Conservation (phyloP, 805 yeast genomes). For the Monosporozyma yasuniensis region DNA sequence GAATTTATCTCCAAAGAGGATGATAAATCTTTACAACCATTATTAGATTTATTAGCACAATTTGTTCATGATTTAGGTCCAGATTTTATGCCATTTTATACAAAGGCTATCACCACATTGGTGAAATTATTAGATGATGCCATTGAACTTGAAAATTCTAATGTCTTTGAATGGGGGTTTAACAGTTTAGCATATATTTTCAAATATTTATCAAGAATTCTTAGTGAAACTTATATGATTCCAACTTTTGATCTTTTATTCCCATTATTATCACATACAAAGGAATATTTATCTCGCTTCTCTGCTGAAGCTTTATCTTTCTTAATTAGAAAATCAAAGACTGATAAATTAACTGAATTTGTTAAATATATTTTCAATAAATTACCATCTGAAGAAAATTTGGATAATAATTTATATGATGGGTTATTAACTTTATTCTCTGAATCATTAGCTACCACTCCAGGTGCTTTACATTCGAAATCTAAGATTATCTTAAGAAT, state of each 20-base stretch:
- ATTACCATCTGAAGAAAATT: slow-evolving; percentile 8
- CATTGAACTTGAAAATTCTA: slow-evolving; percentile 42
- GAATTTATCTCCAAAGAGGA: slow-evolving; percentile 48
- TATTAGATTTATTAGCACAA: slow-evolving; percentile 71
- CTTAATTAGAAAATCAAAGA: slow-evolving; percentile 58
- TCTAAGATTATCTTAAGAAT: slow-evolving; percentile 41
- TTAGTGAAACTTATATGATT: slow-evolving; percentile 47
- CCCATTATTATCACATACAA: slow-evolving; percentile 53
- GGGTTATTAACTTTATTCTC: slow-evolving; percentile 56
- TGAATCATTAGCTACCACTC: slow-evolving; percentile 67
- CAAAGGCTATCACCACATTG: slow-evolving; percentile 41
- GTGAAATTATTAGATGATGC: slow-evolving; percentile 38
- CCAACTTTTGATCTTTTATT: slow-evolving; percentile 61
- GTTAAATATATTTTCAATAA: slow-evolving; percentile 37
- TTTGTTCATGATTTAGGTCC: slow-evolving; percentile 89
- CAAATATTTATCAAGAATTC: slow-evolving; percentile 66
- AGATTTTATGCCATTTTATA: slow-evolving; percentile 71
- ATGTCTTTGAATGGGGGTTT: slow-evolving; percentile 73
- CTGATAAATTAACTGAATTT: slow-evolving; percentile 38
- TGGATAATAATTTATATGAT: slow-evolving; percentile 38
- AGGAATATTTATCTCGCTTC: slow-evolving; percentile 64
- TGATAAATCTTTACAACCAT: slow-evolving; percentile 64
- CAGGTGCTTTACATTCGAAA: slow-evolving; percentile 67
- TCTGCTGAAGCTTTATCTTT: slow-evolving; percentile 88
- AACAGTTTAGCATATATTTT: slow-evolving; percentile 79